These are phyloP conservation scores for Lachnellula cervina DNA, from an alignment of 2,329 filamentous ascomycete species.

Conservation along the genomic window DNA sequence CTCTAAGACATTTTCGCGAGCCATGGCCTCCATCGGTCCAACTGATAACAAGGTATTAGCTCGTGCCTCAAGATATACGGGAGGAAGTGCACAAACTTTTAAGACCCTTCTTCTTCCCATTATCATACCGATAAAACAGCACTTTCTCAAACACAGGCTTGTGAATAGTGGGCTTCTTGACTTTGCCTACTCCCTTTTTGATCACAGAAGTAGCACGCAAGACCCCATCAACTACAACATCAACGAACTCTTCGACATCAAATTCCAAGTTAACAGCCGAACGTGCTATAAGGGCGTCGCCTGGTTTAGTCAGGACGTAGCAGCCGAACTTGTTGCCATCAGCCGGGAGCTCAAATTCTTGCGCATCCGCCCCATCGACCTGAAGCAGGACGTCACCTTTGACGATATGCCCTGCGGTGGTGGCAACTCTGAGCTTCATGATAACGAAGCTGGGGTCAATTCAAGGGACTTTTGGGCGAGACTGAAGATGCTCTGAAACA, in stretches of 20 bases:
- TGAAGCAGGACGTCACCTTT: background rate
- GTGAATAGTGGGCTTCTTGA: background rate
- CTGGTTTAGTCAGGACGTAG: conserved; percentile 15
- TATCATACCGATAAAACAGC: conserved; percentile 2
- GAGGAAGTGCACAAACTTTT: background rate
- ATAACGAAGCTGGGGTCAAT: background rate
- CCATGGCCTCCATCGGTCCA: background rate
- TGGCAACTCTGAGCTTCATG: background rate
- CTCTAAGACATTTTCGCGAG: background rate
- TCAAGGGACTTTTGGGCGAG: background rate
- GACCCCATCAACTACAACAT: conserved; percentile 27
- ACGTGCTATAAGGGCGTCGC: conserved; percentile 11
- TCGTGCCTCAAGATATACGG: background rate
- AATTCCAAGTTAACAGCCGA: conserved; percentile 3
- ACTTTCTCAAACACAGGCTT: conserved; percentile 1
- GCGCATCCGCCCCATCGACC: background rate
- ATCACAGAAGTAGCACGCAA: conserved; percentile 16
- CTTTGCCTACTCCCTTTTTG: background rate
- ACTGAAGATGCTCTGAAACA: background rate
- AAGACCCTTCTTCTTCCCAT: conserved; percentile 1
- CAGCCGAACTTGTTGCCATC: conserved; percentile 11
- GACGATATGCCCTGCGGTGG: background rate
- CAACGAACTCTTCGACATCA: conserved; percentile 16
- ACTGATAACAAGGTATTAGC: background rate
- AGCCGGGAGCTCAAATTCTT: conserved; percentile 5